Conservation (phyloP, 2,329 filamentous ascomycete genomes). For the Nothophoma quercina region DNA sequence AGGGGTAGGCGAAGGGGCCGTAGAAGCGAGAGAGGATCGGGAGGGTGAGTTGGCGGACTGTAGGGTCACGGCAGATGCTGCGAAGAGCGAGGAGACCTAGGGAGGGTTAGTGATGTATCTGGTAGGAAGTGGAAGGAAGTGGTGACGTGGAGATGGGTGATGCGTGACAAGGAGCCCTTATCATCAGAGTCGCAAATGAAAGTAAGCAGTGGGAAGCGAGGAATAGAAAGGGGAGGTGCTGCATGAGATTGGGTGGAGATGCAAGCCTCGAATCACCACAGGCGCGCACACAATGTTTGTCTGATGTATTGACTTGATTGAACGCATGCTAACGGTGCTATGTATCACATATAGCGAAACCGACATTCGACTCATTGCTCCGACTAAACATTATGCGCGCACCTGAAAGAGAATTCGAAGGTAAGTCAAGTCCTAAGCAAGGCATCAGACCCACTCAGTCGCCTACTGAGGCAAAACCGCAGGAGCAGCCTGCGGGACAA, state of each 20-base stretch:
- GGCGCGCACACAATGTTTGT: constrained; percentile 6
- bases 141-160: not conserved
- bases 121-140: not conserved
- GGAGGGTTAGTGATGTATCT: not conserved
- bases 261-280: constrained; percentile 2
- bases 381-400: constrained; percentile 18
- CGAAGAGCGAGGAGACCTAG: constrained; percentile 33
- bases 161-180: not conserved
- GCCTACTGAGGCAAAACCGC: not conserved
- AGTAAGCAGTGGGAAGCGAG: not conserved
- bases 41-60: constrained; percentile 50
- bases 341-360: constrained; percentile 9
- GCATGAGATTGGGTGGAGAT: not conserved
- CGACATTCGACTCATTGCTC: constrained; percentile 1
- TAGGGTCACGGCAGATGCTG: constrained; percentile 44
- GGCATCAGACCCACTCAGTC: not conserved
- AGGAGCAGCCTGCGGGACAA: not conserved
- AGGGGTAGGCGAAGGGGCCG: constrained; percentile 41
- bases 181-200: too few species aligned
- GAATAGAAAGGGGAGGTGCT: not conserved
- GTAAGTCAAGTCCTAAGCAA: not conserved
- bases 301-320: constrained; percentile 18
- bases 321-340: constrained; percentile 12
- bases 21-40: constrained; percentile 46
- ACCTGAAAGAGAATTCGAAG: constrained; percentile 7